Conservation (phyloP, 1,284 basidiomycete genomes). For the Ceratobasidium sp. region DNA sequence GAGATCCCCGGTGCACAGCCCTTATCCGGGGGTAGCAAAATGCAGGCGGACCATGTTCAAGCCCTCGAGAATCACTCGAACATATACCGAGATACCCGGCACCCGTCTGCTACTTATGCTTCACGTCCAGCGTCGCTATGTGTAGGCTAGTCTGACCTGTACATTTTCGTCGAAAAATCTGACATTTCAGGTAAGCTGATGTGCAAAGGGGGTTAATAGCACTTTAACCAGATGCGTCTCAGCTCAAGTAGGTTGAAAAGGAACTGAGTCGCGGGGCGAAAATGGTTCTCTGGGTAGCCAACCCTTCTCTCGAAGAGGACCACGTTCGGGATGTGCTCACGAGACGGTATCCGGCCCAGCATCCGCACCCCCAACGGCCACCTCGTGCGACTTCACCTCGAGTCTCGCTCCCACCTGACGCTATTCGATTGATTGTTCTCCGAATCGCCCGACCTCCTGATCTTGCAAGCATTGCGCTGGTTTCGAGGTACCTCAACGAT, state of each 20-base stretch:
- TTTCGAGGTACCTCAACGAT: constrained; percentile 25
- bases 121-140: constrained; percentile 7
- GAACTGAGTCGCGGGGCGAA: constrained; percentile 29
- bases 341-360: neutral
- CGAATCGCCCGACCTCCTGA: constrained; percentile 22
- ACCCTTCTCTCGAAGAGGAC: constrained; percentile 40
- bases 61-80: constrained; percentile 9
- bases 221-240: neutral
- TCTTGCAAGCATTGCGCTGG: constrained; percentile 31
- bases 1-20: constrained; percentile 43
- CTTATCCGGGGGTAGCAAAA: constrained; percentile 16
- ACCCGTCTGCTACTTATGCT: constrained; percentile 16
- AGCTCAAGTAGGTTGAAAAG: constrained; percentile 21
- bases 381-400: neutral
- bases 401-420: constrained; percentile 23
- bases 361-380: neutral
- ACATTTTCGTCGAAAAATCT: constrained; percentile 10
- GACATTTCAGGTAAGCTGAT: constrained; percentile 24
- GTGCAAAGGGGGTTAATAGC: neutral
- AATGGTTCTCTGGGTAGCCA: constrained; percentile 41
- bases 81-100: constrained; percentile 41
- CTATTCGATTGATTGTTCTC: constrained; percentile 20
- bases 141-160: neutral
- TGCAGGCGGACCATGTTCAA: constrained; percentile 13
- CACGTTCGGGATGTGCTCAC: constrained; percentile 1